These are phyloP conservation scores for Taphrina betulina DNA, from an alignment of 1,139 yeast genomes.

Conservation along the genomic window DNA sequence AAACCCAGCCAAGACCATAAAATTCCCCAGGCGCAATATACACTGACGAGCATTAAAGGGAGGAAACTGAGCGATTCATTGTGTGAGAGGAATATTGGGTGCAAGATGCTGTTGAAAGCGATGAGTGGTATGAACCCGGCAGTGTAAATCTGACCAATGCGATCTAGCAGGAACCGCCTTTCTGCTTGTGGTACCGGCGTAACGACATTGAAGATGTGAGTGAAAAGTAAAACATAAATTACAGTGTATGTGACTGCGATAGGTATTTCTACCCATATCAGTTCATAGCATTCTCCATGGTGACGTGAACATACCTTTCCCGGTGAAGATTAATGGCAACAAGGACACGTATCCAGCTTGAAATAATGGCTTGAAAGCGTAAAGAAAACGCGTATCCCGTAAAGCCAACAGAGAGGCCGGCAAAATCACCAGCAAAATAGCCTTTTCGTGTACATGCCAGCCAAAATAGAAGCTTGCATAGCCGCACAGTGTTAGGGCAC, in stretches of 20 bases:
- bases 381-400: constrained; percentile 65
- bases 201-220: constrained; percentile 39
- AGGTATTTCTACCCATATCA: constrained; percentile 54
- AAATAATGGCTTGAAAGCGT: constrained; percentile 58
- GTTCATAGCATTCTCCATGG: too few relatives aligned
- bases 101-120: constrained; percentile 40
- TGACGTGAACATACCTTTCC: constrained; percentile 52
- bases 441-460: constrained; percentile 99
- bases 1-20: constrained; percentile 86
- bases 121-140: constrained; percentile 69
- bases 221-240: constrained; percentile 80
- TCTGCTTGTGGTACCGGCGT: constrained; percentile 15
- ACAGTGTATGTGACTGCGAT: constrained; percentile 75
- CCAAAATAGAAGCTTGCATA: constrained; percentile 90
- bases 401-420: constrained; percentile 59
- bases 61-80: constrained; percentile 55
- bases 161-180: constrained; percentile 58
- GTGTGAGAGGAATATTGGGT: constrained; percentile 32
- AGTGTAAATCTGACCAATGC: constrained; percentile 66
- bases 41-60: constrained; percentile 76
- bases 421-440: constrained; percentile 80
- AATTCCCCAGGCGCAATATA: constrained; percentile 83
- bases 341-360: constrained; percentile 84
- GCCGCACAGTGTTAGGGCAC: constrained; percentile 84
- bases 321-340: constrained; percentile 81